Evolutionary conservation across 345 rosid species (phyloP), one percentile per base, ranked within the genome.

Genomic region (Balakata baccata): DNA sequence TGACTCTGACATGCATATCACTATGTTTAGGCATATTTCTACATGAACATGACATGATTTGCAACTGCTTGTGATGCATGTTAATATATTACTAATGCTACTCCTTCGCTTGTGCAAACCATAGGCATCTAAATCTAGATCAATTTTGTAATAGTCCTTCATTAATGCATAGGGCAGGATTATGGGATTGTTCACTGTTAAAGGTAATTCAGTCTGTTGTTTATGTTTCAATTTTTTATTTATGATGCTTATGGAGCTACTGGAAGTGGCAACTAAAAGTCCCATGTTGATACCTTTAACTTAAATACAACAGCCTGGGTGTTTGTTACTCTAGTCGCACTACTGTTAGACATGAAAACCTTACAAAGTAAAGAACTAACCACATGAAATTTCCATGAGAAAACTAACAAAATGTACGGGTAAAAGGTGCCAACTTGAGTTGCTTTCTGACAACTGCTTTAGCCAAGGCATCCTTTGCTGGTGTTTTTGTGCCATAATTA

Each of bases 401-500:
- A 37, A 8, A n/a, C 12, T 23, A 39, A 45, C 10, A 23, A 51
- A 16, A 23, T 3, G 50, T 64, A 43, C 16, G 10, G 3, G 10
- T 20, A 6, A 14, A 56, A 37, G 25, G 46, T 38, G 7, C 17
- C 3, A 20, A 38, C 5, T 1, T 43, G 18, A 22, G 12, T 23
- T 20, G 38, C 64, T 25, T 56, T 54, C 60, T 69, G 34, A 12
- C 25, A 72, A 51, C 22, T 29, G 49, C 49, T 38, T 72, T 50
- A 25, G 29, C 8, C 41, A 0, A 39, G 17, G 25, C 22, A 50
- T 52, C 62, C 10, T 52, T 52, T 7, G 50, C 34, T 62, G 43
- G 12, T 18, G 23, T 22, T 54, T 16, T 50, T 51, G 5, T 4
- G 10, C 11, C 51, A 6, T 29, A 47, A 11, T 58, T 10, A 53